Percentiles rank a stretch among this genome's conserved stretches.
phyloP scores from a whole-genome alignment of 139 green algal species.

The Eudorina sp. region DNA sequence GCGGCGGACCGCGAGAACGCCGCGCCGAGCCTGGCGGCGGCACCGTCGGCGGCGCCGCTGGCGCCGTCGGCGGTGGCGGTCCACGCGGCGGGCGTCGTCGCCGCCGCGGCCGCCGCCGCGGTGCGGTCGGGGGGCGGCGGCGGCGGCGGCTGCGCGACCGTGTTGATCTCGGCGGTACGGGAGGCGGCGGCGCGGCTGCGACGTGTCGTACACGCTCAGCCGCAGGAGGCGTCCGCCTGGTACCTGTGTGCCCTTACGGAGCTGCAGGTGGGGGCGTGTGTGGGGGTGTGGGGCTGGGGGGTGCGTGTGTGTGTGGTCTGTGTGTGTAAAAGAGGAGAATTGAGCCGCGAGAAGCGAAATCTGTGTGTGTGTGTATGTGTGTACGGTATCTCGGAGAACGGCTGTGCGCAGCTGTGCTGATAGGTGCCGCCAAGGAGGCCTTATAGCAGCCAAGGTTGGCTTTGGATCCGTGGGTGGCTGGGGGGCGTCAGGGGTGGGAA shows the following conservation, averaged over 20 bases:
- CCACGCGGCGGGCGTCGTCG: neutral
- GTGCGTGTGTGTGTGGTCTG: too few relatives aligned
- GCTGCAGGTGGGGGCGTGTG: slow-evolving; percentile 1
- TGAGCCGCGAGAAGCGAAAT: too few relatives aligned
- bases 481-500: too few relatives aligned
- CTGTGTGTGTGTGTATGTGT: too few relatives aligned
- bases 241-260: slow-evolving; percentile 12
- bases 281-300: neutral
- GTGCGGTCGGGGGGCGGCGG: neutral
- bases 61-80: neutral
- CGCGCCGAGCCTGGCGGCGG: neutral
- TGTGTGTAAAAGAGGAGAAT: too few relatives aligned
- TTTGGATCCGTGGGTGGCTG: too few relatives aligned
- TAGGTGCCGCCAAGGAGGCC: too few relatives aligned
- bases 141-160: neutral
- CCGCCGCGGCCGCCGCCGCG: neutral
- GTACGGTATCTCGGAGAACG: too few relatives aligned
- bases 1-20: neutral
- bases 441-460: too few relatives aligned
- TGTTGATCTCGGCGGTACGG: neutral
- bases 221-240: slow-evolving; percentile 36
- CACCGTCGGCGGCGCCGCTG: neutral
- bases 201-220: slow-evolving; percentile 23
- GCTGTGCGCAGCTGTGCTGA: too few relatives aligned
- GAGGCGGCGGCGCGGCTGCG: slow-evolving; percentile 29